Evolutionary conservation across 768 basidiomycete species (phyloP).

Genomic region (Trametes cingulata): DNA sequence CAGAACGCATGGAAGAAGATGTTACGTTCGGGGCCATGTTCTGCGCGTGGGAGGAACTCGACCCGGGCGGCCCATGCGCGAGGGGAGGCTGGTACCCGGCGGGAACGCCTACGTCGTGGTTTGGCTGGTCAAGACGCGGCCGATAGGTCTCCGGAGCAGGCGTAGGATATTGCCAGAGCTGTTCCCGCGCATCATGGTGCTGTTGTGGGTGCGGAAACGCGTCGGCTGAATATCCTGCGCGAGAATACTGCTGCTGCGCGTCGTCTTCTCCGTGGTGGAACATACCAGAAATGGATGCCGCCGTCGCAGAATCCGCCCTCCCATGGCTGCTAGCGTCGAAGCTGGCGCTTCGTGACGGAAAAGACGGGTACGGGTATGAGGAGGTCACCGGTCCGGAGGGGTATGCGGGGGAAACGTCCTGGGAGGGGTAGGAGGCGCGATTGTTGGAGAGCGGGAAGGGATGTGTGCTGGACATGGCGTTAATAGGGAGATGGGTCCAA

Average conservation of each 20-base stretch:
- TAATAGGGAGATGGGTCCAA: not conserved
- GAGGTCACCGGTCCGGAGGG: slow-evolving; percentile 3
- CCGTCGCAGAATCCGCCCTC: slow-evolving; percentile 8
- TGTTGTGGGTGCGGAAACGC: slow-evolving; percentile 8
- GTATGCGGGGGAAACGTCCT: slow-evolving; percentile 8
- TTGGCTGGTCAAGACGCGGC: slow-evolving; percentile 15
- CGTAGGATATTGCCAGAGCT: slow-evolving; percentile 15
- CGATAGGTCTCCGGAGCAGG: slow-evolving; percentile 1
- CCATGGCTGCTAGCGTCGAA: slow-evolving; percentile 18
- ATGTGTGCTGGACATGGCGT: slow-evolving; percentile 13
- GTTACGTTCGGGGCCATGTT: not conserved
- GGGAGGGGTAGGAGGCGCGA: slow-evolving; percentile 14
- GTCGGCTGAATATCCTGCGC: slow-evolving; percentile 1
- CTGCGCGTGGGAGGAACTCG: slow-evolving; percentile 16
- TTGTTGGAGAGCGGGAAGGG: slow-evolving; percentile 21
- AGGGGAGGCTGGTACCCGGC: slow-evolving; percentile 7
- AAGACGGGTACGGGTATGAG: slow-evolving; percentile 10
- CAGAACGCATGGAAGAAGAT: slow-evolving; percentile 6
- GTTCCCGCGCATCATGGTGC: not conserved
- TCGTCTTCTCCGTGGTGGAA: slow-evolving; percentile 21
- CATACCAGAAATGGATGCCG: slow-evolving; percentile 20
- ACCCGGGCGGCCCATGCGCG: not conserved
- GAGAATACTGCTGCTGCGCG: slow-evolving; percentile 16
- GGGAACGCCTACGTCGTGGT: slow-evolving; percentile 2
- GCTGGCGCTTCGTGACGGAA: slow-evolving; percentile 4